phyloP scores from a whole-genome alignment of 2,329 filamentous ascomycete species.

The Talaromyces sp. region DNA sequence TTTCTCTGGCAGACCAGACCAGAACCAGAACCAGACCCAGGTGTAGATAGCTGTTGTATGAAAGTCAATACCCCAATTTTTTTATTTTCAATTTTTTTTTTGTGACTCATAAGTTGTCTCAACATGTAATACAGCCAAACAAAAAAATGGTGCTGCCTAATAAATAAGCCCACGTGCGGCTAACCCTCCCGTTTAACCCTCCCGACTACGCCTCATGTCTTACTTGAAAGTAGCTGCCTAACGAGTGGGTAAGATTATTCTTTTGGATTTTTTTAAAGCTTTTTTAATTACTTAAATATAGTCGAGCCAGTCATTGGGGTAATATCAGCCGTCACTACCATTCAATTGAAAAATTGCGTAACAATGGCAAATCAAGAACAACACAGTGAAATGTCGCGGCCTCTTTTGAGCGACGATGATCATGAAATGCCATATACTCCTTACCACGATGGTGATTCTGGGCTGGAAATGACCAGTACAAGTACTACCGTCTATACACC shows the following conservation, averaged over 20 bases:
- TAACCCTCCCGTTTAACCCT: no score
- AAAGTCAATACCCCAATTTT: not conserved
- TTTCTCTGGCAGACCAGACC: no score
- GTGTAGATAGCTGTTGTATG: not conserved
- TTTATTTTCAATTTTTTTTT: no score
- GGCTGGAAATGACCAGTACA: not conserved
- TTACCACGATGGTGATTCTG: not conserved
- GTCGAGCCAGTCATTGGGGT: not conserved
- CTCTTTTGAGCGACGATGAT: not conserved
- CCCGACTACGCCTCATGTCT: no score
- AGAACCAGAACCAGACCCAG: no score
- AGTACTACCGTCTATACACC: not conserved
- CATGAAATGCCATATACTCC: not conserved
- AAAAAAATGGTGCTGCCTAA: not conserved
- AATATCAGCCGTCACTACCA: not conserved
- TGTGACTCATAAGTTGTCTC: no score
- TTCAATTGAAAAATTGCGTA: not conserved
- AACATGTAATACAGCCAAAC: not conserved
- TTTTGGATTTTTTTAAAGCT: not conserved
- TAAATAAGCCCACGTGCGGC: no score
- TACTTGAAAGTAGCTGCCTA: not conserved
- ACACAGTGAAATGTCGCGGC: not conserved
- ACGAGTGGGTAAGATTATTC: not conserved
- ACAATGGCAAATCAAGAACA: not conserved
- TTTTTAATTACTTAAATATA: not conserved